Base-by-base conservation (phyloP, 2,329 filamentous ascomycete genomes). In the Magnaporthales sp. region DNA sequence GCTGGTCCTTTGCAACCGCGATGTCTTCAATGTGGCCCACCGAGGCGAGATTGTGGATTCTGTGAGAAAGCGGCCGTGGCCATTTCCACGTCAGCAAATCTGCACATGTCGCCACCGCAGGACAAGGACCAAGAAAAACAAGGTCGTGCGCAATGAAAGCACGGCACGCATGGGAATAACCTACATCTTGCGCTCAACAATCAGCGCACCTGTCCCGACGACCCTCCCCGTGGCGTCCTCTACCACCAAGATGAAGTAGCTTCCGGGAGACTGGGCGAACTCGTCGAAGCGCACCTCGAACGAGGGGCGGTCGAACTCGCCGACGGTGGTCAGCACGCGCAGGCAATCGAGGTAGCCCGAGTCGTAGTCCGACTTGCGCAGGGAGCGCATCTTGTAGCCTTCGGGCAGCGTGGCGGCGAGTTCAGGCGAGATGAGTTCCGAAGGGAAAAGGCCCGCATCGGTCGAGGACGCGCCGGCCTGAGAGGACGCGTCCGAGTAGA, bases 21-120 rank as follows among this genome's bases (percentile, higher is more conserved):
- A 99, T 97, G 76, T 99, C 95, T 78, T 98, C 95, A 78, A 98
- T 97, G 79, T 98, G 95, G 13, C 94, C 95, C 29, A 97, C 94
- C 26, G 89, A 81, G 64, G 91, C 91, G 61, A 95, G 85, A 72
- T 86, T 87, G 77, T 94, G 91, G 72, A 95, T 93, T 77, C 89
- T 91, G 71, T 71, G 13, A 15, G 11, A 15, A 51, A 31, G 29
- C 32, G 32, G 56, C 63, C 58, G 62, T 26, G 51, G 29, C 61
- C 30, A 61, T 29, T 69, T 73, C 22, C 13, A 38, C 24, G 64
- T 30, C 56, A 38, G 54, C 60, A 30, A 46, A 63, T 58, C 8
- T 58, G 54, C 54, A 22, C 54, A 58, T 22, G 22, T 58, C 11
- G 54, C 54, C 54, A 22, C 11, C 63, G 65, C 24, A 62, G 22